Percentiles rank a stretch among this genome's conserved stretches.
Evolutionary conservation across 1,284 basidiomycete species (phyloP).

Genomic region (Malassezia equina): DNA sequence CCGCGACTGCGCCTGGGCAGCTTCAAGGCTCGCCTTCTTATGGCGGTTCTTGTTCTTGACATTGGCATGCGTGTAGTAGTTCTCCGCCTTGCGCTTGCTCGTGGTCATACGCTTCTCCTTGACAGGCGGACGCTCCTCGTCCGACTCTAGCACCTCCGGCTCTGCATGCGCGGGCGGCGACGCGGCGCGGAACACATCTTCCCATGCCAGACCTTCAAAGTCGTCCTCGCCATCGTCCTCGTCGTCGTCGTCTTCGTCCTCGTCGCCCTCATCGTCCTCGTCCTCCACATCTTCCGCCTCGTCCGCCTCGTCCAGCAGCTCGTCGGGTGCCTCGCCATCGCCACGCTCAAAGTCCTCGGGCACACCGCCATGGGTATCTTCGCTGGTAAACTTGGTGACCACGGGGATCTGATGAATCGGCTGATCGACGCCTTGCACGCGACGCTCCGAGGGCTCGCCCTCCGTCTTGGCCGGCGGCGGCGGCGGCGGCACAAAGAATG

Average conservation of each 20-base stretch:
- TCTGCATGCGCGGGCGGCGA: conserved; percentile 27
- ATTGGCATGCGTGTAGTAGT: conserved; percentile 62
- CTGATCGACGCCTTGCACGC: conserved; percentile 55
- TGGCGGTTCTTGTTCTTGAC: conserved; percentile 48
- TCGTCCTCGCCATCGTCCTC: conserved; percentile 31
- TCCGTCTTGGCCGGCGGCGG: conserved; percentile 49
- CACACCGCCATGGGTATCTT: conserved; percentile 40
- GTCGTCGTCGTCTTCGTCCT: conserved; percentile 21
- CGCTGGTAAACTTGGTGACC: conserved; percentile 53
- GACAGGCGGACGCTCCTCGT: conserved; percentile 22
- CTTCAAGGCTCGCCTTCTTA: conserved; percentile 48
- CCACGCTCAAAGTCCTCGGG: conserved; percentile 44
- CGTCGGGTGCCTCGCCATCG: conserved; percentile 18
- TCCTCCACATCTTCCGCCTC: conserved; percentile 25
- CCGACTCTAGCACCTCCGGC: conserved; percentile 23
- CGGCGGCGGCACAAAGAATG: conserved; percentile 67
- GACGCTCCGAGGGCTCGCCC: conserved; percentile 31
- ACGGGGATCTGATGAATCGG: conserved; percentile 55
- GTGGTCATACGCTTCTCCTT: conserved; percentile 41
- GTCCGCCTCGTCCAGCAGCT: conserved; percentile 28
- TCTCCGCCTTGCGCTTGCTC: conserved; percentile 65
- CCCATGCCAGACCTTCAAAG: conserved; percentile 65
- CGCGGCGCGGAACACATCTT: conserved; percentile 58
- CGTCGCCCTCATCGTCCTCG: conserved; percentile 24
- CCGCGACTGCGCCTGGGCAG: conserved; percentile 17